Evolutionary conservation across 2,329 filamentous ascomycete genomes (phyloP), one percentile per base, ranked within the genome.

Genomic region (Nectriaceae sp.): DNA sequence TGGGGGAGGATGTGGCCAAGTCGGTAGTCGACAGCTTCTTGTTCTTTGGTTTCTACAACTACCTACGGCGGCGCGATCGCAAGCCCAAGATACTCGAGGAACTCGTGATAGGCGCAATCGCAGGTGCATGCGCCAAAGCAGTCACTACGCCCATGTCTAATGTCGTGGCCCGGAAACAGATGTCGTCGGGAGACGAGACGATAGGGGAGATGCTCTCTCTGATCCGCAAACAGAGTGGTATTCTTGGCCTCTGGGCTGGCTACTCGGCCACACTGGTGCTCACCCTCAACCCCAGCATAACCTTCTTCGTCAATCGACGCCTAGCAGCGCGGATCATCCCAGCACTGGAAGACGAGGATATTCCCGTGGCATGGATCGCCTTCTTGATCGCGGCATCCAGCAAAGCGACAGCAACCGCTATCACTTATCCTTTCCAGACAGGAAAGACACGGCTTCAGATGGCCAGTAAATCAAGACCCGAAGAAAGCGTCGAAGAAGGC

Each of bases 361-460:
- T 71, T 20, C 67, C 69, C 3, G 57, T 71, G 5, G 69, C 69
- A 5, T 71, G 68, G 67, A 59, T 64, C 13, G 66, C 46, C 1
- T 81, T 81, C 53, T 52, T 80, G 11, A 65, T 80, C 26, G 90
- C 91, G 0, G 90, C 90, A 0, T 64, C 87, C 21, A 91, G 88
- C 68, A 96, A 96, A 70, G 85, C 85, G 1, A 73, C 87, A 20
- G 90, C 90, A 0, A 89, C 85, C 6, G 79, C 83, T 0, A 72
- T 91, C 48, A 96, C 89, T 1, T 96, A 96, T 64, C 92, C 92
- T 0, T 87, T 96, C 66, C 88, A 89, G 47, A 83, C 91, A 22
- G 90, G 89, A n/a, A 93, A 93, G 71, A 83, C 89, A 2, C 78
- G 89, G 21, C 79, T 89, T 3, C 90, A 95, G 65, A 80, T 87